Conservation (phyloP, 139 green algal species). For the Asterochloris sp. region DNA sequence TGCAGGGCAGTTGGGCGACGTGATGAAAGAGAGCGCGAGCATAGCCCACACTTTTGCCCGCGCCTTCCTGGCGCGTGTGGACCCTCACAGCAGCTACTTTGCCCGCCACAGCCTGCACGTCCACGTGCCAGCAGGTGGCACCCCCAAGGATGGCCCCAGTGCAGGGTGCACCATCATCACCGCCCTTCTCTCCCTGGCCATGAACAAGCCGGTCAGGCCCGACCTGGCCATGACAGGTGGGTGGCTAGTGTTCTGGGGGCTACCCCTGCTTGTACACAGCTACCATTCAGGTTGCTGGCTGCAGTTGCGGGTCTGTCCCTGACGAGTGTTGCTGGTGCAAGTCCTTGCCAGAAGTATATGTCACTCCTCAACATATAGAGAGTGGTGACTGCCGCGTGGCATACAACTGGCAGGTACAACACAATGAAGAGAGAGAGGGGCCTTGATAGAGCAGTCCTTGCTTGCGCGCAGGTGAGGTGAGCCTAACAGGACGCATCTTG, state of each 20-base stretch:
- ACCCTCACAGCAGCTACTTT: constrained; percentile 46
- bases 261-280: no score
- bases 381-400: no score
- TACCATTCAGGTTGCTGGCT: no score
- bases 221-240: constrained; percentile 89
- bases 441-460: neutral
- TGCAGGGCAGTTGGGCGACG: constrained; percentile 90
- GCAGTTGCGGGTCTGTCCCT: no score
- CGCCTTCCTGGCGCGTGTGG: constrained; percentile 40
- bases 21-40: constrained; percentile 90
- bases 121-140: constrained; percentile 91
- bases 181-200: constrained; percentile 86
- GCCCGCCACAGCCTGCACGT: constrained; percentile 73
- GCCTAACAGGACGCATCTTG: constrained; percentile 90
- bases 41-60: constrained; percentile 93
- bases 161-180: constrained; percentile 92
- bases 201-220: constrained; percentile 59
- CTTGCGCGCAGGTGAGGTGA: constrained; percentile 78
- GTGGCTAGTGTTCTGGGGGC: neutral
- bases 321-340: no score
- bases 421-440: no score
- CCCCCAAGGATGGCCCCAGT: constrained; percentile 91
- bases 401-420: no score
- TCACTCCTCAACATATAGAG: no score
- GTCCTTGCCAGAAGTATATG: no score